A percentile compares a stretch with the other conserved stretches of the same genome.
Conservation (phyloP, 352 stramenopile species). For the Phytophthora boehmeriae region DNA sequence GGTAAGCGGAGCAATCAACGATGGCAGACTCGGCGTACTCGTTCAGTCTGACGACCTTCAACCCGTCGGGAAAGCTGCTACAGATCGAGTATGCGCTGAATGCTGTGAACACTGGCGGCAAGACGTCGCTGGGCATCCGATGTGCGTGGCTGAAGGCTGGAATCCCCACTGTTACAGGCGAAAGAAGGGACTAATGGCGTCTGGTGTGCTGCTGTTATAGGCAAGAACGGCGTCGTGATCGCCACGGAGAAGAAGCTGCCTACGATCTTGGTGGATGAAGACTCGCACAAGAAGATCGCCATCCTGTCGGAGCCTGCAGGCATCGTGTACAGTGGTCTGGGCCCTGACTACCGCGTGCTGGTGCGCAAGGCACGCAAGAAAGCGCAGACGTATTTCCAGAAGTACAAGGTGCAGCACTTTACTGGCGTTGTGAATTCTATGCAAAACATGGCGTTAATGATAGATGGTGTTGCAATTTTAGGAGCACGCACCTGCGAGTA, state of each 20-base stretch:
- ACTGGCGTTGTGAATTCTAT: too few relatives aligned
- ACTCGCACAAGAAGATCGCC: conserved; percentile 97
- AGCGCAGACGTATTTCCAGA: conserved; percentile 95
- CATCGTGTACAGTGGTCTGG: conserved; percentile 98
- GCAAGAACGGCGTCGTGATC: conserved; percentile 99
- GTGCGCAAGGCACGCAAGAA: conserved; percentile 97
- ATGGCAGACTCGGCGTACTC: conserved; percentile 98
- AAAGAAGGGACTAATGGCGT: not conserved
- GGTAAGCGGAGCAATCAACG: conserved; percentile 27
- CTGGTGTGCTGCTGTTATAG: conserved; percentile 44
- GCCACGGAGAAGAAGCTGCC: conserved; percentile 99
- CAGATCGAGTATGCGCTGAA: conserved; percentile 99
- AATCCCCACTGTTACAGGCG: not conserved
- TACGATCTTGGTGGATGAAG: conserved; percentile 95
- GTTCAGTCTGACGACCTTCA: conserved; percentile 99
- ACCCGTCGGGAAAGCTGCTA: conserved; percentile 98
- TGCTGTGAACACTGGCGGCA: conserved; percentile 96
- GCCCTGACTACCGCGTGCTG: conserved; percentile 98
- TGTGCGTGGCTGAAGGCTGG: conserved; percentile 49
- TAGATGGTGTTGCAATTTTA: not conserved
- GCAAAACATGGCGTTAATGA: not conserved
- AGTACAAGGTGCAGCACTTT: conserved; percentile 80
- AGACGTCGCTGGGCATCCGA: conserved; percentile 98
- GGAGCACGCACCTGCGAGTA: conserved; percentile 93
- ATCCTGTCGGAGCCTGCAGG: conserved; percentile 90